phyloP scores from a whole-genome alignment of 2,329 filamentous ascomycete species.

The Cladosporium colombiae region DNA sequence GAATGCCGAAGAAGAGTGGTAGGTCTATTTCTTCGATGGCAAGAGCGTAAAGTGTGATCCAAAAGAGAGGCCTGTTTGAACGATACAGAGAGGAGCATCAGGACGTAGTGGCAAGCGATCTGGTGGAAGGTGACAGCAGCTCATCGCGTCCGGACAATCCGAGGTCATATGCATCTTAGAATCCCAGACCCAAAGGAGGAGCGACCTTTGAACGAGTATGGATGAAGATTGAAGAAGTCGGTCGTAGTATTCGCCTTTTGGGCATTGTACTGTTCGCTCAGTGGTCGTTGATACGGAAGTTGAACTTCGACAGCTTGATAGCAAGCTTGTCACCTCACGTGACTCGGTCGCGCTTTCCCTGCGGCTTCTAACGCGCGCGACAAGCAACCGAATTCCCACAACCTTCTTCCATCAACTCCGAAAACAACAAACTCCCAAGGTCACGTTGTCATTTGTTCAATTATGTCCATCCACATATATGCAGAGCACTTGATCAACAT shows the following conservation, averaged over 20 bases:
- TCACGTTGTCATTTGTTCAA: background rate
- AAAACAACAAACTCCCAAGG: background rate
- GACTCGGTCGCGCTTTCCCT: background rate
- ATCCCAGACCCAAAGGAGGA: background rate
- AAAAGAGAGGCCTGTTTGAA: background rate
- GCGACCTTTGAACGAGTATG: background rate
- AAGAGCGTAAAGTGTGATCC: background rate
- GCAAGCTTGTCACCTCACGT: background rate
- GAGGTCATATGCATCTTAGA: background rate
- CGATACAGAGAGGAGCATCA: background rate
- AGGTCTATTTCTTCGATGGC: background rate
- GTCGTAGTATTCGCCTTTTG: background rate
- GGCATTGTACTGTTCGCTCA: background rate
- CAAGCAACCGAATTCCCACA: background rate
- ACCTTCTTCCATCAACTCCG: background rate
- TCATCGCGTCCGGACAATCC: background rate
- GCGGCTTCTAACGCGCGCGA: background rate
- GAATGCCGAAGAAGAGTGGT: background rate
- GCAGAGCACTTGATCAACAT: constrained; percentile 63
- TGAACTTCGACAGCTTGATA: background rate
- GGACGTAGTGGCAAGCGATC: background rate
- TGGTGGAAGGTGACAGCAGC: background rate
- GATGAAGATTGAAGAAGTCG: background rate
- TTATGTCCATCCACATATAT: constrained; percentile 50
- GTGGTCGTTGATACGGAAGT: too few species aligned